phyloP scores from a whole-genome alignment of 495 filamentous ascomycete genomes.

The Talaromyces proteolyticus region DNA sequence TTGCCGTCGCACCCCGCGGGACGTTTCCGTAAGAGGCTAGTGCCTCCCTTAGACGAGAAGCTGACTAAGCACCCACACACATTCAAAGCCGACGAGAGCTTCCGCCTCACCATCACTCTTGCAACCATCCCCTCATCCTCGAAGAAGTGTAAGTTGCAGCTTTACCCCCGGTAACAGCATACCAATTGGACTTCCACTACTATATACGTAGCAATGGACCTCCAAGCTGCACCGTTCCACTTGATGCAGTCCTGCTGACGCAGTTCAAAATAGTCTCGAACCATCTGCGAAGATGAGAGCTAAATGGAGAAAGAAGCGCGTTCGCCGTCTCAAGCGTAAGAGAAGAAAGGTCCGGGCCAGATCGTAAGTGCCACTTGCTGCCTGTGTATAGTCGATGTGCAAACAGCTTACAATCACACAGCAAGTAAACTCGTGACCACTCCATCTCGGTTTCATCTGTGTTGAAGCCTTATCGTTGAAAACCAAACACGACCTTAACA shows the following conservation, averaged over 20 bases:
- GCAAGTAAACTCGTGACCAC: constrained; percentile 68
- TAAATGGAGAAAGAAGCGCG: constrained; percentile 99
- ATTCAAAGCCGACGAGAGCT: constrained; percentile 32
- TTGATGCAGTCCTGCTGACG: neutral
- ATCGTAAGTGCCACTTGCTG: constrained; percentile 55
- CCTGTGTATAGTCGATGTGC: neutral
- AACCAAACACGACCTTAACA: constrained; percentile 34
- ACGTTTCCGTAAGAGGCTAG: constrained; percentile 6
- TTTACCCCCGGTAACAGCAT: too few species aligned
- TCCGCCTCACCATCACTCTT: constrained; percentile 35
- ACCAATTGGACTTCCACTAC: too few species aligned
- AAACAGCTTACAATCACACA: constrained; percentile 15
- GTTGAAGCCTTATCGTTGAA: constrained; percentile 32
- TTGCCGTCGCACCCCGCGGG: neutral
- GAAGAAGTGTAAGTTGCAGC: constrained; percentile 41
- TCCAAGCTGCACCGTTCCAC: too few species aligned
- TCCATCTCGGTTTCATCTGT: constrained; percentile 53
- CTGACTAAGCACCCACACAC: constrained; percentile 43
- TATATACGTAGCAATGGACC: too few species aligned
- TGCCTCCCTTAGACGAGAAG: constrained; percentile 34
- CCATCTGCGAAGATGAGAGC: constrained; percentile 82
- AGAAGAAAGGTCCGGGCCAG: constrained; percentile 96
- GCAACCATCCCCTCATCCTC: constrained; percentile 48
- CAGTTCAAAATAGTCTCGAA: constrained; percentile 14
- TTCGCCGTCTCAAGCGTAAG: constrained; percentile 97